Conservation (phyloP, 2,329 filamentous ascomycete species). For the Pezicula rhizophila region DNA sequence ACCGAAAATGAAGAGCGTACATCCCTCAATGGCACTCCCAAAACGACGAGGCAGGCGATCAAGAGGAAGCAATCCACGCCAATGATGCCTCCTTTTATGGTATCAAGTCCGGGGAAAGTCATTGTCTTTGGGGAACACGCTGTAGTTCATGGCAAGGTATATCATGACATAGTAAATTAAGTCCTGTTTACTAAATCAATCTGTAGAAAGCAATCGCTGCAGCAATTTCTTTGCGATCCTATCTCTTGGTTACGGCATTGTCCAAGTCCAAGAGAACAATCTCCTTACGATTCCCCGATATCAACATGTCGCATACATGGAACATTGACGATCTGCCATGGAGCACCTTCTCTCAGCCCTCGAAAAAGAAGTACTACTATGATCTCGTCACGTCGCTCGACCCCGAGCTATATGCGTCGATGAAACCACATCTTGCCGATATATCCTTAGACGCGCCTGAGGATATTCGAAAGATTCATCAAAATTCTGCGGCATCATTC, state of each 20-base stretch:
- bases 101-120: slow-evolving; percentile 94
- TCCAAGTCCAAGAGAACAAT: slow-evolving; percentile 89
- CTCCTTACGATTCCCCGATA: slow-evolving; percentile 83
- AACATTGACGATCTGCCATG: slow-evolving; percentile 89
- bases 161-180: slow-evolving; percentile 10
- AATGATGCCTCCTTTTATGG: slow-evolving; percentile 89
- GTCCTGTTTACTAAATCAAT: slow-evolving; percentile 4
- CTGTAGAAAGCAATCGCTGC: slow-evolving; percentile 81
- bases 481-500: slow-evolving; percentile 75
- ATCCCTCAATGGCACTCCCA: slow-evolving; percentile 17
- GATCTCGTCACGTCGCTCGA: slow-evolving; percentile 81
- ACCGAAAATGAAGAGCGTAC: slow-evolving; percentile 10
- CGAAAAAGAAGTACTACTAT: slow-evolving; percentile 94
- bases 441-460: slow-evolving; percentile 64
- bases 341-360: slow-evolving; percentile 69
- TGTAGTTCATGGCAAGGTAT: slow-evolving; percentile 91
- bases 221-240: slow-evolving; percentile 89
- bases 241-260: slow-evolving; percentile 89
- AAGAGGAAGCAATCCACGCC: slow-evolving; percentile 55
- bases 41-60: slow-evolving; percentile 5
- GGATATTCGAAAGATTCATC: slow-evolving; percentile 76
- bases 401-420: slow-evolving; percentile 69
- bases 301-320: slow-evolving; percentile 86
- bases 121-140: slow-evolving; percentile 98
- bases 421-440: slow-evolving; percentile 69